Evolutionary conservation across 78 protist species (phyloP), one percentile per base, ranked within the genome.

Genomic region (Emiliania huxleyi): DNA sequence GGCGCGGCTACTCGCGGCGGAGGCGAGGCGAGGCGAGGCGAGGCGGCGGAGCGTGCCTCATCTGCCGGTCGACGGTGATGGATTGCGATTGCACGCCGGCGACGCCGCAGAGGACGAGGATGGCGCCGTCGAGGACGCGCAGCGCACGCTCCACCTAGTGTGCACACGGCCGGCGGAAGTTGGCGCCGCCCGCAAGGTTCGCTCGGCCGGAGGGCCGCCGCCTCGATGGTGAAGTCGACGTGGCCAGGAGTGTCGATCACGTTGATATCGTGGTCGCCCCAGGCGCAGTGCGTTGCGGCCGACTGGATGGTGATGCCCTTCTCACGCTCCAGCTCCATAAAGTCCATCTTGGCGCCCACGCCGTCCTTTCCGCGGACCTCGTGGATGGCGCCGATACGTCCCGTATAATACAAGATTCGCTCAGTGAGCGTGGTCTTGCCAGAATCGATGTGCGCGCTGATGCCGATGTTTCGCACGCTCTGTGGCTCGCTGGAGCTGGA

Each of bases 221-320:
- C n/a, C 87, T 98, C 99, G n/a, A 98, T 96, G 44, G 99, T 98
- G 95, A 98, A 98, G 95, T 98, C 99, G 48, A 98, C 98, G 97
- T 98, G 99, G 40, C 94, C 94, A 45, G 99, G 99, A 15, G 99
- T 98, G 95, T 98, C 99, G 94, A 98, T 98, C 83, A 98, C 96
- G 95, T 98, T 98, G 95, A 98, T 92, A 42, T 93, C 94, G 43
- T 48, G 4, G 45, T 96, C 98, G 42, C 92, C 81, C 99, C 99
- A 98, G n/a, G 11, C 21, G 52, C 93, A 55, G 94, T 96, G 93
- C 44, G 99, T 98, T n/a, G 99, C 99, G 0, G 99, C 99, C 0
- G 98, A 94, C 71, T 96, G 96, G 93, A 98, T 98, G 79, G 99
- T 98, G 94, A 98, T 98, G 85, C 99, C 99, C 11, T 98, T 88